A percentile compares a stretch with the other conserved stretches of the same genome.
Conservation (phyloP, 208 protist species). For the Trichomonas tenax region DNA sequence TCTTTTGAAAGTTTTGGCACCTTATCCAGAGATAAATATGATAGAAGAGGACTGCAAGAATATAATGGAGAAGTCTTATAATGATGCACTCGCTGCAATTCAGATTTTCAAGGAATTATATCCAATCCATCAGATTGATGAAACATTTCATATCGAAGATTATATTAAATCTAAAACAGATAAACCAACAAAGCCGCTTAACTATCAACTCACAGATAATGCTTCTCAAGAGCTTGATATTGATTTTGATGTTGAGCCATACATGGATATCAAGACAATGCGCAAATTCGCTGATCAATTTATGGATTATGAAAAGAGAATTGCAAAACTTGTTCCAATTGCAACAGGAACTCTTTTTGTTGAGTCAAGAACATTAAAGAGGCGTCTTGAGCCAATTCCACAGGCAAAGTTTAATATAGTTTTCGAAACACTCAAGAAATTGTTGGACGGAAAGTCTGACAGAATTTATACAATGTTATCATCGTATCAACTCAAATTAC, state of each 20-base stretch:
- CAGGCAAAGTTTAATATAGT: neutral
- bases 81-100: neutral
- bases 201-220: neutral
- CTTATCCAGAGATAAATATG: neutral
- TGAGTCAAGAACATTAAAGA: neutral
- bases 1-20: neutral
- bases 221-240: neutral
- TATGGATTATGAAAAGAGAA: neutral
- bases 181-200: neutral
- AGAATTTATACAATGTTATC: neutral
- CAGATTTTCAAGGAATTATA: neutral
- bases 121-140: neutral
- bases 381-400: neutral
- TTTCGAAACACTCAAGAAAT: neutral
- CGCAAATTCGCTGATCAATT: neutral
- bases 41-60: neutral
- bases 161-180: neutral
- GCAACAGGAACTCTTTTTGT: neutral
- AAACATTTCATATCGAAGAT: neutral
- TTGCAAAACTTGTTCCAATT: neutral
- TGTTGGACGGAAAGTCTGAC: neutral
- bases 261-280: neutral
- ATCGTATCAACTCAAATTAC: neutral
- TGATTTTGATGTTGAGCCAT: slow-evolving; percentile 7
- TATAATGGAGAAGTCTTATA: neutral